Conservation (phyloP, 768 basidiomycete genomes). For the Paxillus rubicundulus region DNA sequence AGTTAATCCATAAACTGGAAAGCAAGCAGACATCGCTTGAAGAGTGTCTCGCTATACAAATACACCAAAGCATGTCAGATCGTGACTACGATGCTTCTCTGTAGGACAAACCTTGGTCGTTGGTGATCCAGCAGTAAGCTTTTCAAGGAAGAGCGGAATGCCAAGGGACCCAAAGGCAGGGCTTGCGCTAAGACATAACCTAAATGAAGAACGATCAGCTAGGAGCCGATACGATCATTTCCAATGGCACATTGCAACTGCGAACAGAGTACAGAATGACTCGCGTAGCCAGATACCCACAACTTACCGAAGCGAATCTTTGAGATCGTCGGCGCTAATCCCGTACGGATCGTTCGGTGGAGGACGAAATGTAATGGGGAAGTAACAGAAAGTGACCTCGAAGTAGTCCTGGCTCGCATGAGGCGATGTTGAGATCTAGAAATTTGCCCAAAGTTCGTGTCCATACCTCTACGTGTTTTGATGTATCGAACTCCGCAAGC, state of each 20-base stretch:
- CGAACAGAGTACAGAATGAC: background rate
- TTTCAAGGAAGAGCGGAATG: conserved; percentile 87
- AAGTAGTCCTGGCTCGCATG: conserved; percentile 68
- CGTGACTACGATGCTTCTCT: background rate
- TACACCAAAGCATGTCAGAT: conserved; percentile 2
- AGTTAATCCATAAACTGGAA: conserved; percentile 79
- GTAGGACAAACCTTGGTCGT: conserved; percentile 64
- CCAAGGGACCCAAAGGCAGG: conserved; percentile 82
- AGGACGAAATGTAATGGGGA: conserved; percentile 95
- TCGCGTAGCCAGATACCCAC: background rate
- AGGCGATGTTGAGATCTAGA: background rate
- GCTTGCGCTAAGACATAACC: conserved; percentile 76
- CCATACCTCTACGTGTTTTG: conserved; percentile 71
- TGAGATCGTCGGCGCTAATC: conserved; percentile 86
- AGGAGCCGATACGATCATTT: background rate
- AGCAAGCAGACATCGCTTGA: conserved; percentile 68
- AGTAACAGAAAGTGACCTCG: conserved; percentile 96
- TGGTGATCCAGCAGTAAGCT: conserved; percentile 79
- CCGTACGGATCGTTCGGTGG: conserved; percentile 93
- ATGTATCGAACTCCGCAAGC: conserved; percentile 83
- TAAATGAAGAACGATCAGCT: background rate
- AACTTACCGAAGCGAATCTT: conserved; percentile 60
- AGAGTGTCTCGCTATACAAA: conserved; percentile 76
- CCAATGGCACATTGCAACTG: background rate
- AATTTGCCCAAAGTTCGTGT: background rate